Base-by-base conservation (phyloP, 228 moss, liverwort and hornwort species). In the Sphagnum magellanicum region DNA sequence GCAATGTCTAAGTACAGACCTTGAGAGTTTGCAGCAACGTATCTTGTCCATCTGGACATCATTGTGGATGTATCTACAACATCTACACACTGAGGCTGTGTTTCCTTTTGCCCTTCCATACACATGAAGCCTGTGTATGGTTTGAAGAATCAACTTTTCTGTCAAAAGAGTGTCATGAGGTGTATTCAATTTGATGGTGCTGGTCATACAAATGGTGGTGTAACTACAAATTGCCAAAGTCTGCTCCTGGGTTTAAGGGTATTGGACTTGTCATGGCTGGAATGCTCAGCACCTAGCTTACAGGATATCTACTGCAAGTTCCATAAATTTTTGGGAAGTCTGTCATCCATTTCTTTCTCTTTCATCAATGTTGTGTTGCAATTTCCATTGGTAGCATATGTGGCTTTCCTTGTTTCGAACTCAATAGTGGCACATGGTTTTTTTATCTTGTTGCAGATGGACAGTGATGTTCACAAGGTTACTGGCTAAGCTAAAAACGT, bases 391-490 rank as follows among this genome's bases (percentile, higher is more conserved):
- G 93, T 66, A 91, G 60, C 71, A 79, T 51, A 83, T 89, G 65
- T 76, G 89, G 16, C 81, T 87, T 10, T 80, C 89, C 48, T 77
- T 89, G 47, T 83, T 91, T 17, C 84, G 89, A 5, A 76, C 50
- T 50, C 63, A 47, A n/a, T n/a, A n/a, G n/a, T n/a, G n/a, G n/a
- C n/a, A n/a, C n/a, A n/a, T n/a, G n/a, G n/a, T n/a, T 10, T 74
- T 70, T 46, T n/a, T 50, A 52, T 17, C 52, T 51, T 52, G 6
- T 81, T 52, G 83, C 93, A 91, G 79, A 70, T 91, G 91, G 58
- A 90, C 89, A 47, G 97, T 91, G 59, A 74, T 93, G 91, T 97
- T 97, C 65, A 88, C 93, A 61, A 90, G 97, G 74, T 69, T 90
- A 4, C 76, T 94, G 17, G 52, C 68, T 6, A 47, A 65, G 48